Conservation (phyloP, 2,329 filamentous ascomycete species). For the Raffaelea ambrosiae region DNA sequence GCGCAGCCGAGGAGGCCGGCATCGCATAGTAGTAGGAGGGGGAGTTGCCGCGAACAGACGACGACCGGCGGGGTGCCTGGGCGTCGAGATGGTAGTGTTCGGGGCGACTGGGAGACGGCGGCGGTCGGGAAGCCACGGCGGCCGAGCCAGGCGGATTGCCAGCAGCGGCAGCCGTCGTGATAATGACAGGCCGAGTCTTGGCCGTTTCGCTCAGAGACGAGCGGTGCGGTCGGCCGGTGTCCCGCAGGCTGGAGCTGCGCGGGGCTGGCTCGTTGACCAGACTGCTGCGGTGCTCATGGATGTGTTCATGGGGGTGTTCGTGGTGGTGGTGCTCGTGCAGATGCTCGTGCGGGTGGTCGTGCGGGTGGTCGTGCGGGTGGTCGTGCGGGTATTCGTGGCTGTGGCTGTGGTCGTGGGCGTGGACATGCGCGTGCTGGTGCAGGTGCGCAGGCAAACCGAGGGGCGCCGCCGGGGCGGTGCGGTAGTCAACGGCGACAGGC, state of each 20-base stretch:
- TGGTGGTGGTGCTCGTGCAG: constrained; percentile 2
- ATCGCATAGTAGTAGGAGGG: constrained; percentile 39
- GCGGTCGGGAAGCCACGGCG: neutral
- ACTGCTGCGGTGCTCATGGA: no score
- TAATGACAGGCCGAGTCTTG: constrained; percentile 44
- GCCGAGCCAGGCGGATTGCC: neutral
- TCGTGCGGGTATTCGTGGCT: neutral
- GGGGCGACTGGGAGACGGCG: constrained; percentile 27
- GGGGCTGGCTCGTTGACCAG: constrained; percentile 41
- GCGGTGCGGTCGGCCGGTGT: constrained; percentile 39
- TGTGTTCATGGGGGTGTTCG: constrained; percentile 25
- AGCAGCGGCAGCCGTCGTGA: constrained; percentile 31
- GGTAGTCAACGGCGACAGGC: constrained; percentile 8
- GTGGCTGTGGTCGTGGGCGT: neutral
- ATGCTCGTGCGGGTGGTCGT: neutral
- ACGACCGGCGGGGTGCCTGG: constrained; percentile 40
- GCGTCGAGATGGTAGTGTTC: constrained; percentile 22
- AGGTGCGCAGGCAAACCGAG: constrained; percentile 2
- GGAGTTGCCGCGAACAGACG: constrained; percentile 39
- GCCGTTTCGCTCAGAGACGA: constrained; percentile 42
- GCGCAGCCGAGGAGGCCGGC: constrained; percentile 44
- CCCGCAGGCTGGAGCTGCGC: constrained; percentile 38
- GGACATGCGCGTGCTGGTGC: constrained; percentile 4
- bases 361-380: constrained; percentile 1
- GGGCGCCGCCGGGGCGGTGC: no score